Conservation (phyloP, 192 early-diverging fungal genomes). For the Phycomyces blakesleeanus region DNA sequence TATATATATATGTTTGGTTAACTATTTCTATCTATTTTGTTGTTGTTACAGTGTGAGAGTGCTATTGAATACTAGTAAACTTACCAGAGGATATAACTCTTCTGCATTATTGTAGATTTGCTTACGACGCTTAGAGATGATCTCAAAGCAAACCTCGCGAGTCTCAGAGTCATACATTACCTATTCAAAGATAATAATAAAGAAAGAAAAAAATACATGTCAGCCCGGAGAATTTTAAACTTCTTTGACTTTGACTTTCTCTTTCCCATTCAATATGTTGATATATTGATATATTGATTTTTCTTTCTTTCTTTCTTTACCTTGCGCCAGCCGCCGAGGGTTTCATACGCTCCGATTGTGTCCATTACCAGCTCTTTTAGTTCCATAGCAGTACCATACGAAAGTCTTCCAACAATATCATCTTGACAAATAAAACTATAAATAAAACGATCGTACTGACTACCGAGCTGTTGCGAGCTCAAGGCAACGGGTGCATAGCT, state of each 20-base stretch:
- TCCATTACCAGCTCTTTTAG: conserved; percentile 57
- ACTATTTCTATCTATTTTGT: not conserved
- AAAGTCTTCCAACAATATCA: conserved; percentile 60
- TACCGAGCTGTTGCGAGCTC: conserved; percentile 43
- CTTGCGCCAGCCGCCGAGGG: conserved; percentile 24
- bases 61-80: too few relatives aligned
- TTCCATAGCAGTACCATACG: conserved; percentile 62
- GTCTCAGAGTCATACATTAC: conserved; percentile 22
- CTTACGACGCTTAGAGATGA: conserved; percentile 21
- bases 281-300: too few relatives aligned
- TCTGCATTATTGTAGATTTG: conserved; percentile 13
- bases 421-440: conserved; percentile 54
- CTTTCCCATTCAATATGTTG: too few relatives aligned
- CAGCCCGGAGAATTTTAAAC: not conserved
- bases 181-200: too few relatives aligned
- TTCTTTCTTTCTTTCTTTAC: too few relatives aligned
- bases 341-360: conserved; percentile 35
- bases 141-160: conserved; percentile 23
- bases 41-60: not conserved
- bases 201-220: too few relatives aligned
- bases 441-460: conserved; percentile 49
- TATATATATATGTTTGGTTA: not conserved
- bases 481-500: conserved; percentile 55
- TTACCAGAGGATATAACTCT: conserved; percentile 23
- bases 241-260: too few relatives aligned